Percentiles rank a stretch among this genome's conserved stretches.
Evolutionary conservation across 331 rosid species (phyloP).

Genomic region (Quercus phellos): DNA sequence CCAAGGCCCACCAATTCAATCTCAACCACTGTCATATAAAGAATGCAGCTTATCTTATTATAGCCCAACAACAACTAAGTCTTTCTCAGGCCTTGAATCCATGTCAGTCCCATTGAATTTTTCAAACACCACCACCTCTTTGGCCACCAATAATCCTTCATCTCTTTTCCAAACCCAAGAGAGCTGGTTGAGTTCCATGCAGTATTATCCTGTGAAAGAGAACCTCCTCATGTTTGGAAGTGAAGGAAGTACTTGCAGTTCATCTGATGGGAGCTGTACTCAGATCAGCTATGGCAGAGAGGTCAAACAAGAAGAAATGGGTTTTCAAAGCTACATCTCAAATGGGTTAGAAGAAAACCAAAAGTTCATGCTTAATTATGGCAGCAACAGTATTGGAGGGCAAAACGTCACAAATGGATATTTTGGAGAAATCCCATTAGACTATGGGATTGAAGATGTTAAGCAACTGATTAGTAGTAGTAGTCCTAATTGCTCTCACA

Average conservation of each 20-base stretch:
- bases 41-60: conserved; percentile 23
- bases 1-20: conserved; percentile 31
- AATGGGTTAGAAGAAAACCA: conserved; percentile 29
- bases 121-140: neutral
- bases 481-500: conserved; percentile 18
- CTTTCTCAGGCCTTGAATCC: conserved; percentile 41
- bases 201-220: conserved; percentile 23
- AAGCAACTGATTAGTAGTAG: conserved; percentile 44
- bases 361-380: conserved; percentile 27
- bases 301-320: conserved; percentile 49
- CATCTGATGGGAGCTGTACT: conserved; percentile 64
- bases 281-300: conserved; percentile 35
- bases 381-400: conserved; percentile 16
- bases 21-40: conserved; percentile 27
- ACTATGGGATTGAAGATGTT: conserved; percentile 39
- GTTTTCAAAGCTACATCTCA: conserved; percentile 27
- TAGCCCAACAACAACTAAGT: conserved; percentile 18
- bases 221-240: conserved; percentile 54
- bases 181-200: conserved; percentile 27
- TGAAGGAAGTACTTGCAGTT: conserved; percentile 56
- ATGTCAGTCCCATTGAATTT: conserved; percentile 31
- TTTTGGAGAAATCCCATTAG: conserved; percentile 36
- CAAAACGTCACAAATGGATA: conserved; percentile 17
- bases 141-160: conserved; percentile 20
- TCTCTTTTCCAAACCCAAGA: conserved; percentile 47